Conservation (phyloP, 2,329 filamentous ascomycete genomes). For the Acephala macrosclerotiorum region DNA sequence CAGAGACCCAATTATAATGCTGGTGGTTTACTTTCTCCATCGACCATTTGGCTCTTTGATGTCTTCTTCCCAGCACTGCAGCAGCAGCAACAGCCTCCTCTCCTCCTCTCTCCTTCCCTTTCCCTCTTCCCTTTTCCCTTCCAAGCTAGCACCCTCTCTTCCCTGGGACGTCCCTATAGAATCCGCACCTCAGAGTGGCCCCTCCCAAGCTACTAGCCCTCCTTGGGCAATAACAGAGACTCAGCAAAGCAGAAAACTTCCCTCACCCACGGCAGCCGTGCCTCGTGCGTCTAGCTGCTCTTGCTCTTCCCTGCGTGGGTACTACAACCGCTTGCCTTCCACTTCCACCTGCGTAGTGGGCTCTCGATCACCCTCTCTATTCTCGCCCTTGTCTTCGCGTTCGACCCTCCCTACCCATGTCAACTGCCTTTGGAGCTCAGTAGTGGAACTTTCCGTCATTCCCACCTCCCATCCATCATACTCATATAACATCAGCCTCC, state of each 20-base stretch:
- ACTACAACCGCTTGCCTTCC: background rate
- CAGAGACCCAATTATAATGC: background rate
- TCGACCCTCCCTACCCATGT: slow-evolving; percentile 24
- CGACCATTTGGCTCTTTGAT: background rate
- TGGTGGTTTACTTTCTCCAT: background rate
- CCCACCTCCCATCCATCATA: slow-evolving; percentile 20
- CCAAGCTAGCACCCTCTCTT: slow-evolving; percentile 3
- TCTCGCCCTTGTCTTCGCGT: background rate
- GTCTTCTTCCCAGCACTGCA: background rate
- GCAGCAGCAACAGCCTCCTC: background rate
- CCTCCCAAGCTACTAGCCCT: background rate
- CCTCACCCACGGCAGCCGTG: slow-evolving; percentile 13
- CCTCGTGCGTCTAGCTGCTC: background rate
- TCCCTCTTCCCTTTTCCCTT: background rate
- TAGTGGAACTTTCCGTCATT: slow-evolving; percentile 37
- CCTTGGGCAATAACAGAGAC: slow-evolving; percentile 17
- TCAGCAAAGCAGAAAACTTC: slow-evolving; percentile 17
- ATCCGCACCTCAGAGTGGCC: background rate
- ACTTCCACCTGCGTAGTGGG: slow-evolving; percentile 21
- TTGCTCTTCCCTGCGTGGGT: slow-evolving; percentile 10
- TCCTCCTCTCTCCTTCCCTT: background rate
- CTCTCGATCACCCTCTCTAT: slow-evolving; percentile 12
- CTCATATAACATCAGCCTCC: slow-evolving; percentile 40
- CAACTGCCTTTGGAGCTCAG: slow-evolving; percentile 25
- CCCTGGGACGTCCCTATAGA: slow-evolving; percentile 1